phyloP scores from a whole-genome alignment of 805 yeast species.

The Phaffomyces thermotolerans region DNA sequence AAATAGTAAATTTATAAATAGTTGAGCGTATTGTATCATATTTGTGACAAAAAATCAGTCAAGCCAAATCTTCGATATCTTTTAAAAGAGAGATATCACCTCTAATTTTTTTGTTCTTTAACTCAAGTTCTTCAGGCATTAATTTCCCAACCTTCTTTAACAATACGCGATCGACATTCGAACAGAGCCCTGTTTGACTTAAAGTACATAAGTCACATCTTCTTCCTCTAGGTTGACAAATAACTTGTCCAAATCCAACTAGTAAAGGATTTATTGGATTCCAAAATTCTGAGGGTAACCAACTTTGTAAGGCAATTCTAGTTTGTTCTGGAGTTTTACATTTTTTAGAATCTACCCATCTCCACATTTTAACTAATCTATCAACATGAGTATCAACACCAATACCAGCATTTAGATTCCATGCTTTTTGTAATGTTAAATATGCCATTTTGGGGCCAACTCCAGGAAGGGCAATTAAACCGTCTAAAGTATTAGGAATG shows the following conservation, averaged over 20 bases:
- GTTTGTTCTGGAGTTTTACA: conserved; percentile 70
- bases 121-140: conserved; percentile 13
- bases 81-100: conserved; percentile 36
- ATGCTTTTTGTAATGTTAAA: conserved; percentile 71
- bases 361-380: conserved; percentile 71
- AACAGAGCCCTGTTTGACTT: conserved; percentile 47
- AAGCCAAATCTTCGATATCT: conserved; percentile 29
- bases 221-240: conserved; percentile 65
- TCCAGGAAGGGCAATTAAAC: conserved; percentile 69
- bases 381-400: conserved; percentile 93
- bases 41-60: too few relatives aligned
- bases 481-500: conserved; percentile 64
- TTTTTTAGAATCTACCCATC: conserved; percentile 51
- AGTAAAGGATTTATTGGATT: conserved; percentile 74
- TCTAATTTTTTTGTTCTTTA: conserved; percentile 26
- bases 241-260: conserved; percentile 91
- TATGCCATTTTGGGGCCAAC: conserved; percentile 96
- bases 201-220: conserved; percentile 68
- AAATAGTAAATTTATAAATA: background rate
- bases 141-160: conserved; percentile 26
- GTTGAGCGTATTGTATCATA: background rate
- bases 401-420: conserved; percentile 74
- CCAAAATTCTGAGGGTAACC: conserved; percentile 77
- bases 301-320: conserved; percentile 54
- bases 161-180: conserved; percentile 44